Percentiles rank a stretch among this genome's conserved stretches.
Conservation (phyloP, 2,329 filamentous ascomycete species). For the Hortaea sp. region DNA sequence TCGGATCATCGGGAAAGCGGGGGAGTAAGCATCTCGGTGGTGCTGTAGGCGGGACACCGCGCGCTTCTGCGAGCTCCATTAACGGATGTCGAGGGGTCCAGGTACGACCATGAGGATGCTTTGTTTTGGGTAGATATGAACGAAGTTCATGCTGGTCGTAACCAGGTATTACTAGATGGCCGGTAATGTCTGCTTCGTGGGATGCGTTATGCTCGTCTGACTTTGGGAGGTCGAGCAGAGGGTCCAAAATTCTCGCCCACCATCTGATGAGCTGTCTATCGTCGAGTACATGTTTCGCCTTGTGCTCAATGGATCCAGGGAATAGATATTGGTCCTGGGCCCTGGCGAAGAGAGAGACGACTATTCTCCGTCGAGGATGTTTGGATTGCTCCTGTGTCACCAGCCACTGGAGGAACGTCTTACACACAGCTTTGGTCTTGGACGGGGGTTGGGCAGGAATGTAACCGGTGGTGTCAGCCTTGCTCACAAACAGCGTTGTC, state of each 20-base stretch:
- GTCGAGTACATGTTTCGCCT: slow-evolving; percentile 79
- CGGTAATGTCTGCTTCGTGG: slow-evolving; percentile 31
- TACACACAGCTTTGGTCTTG: slow-evolving; percentile 30
- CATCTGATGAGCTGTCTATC: slow-evolving; percentile 84
- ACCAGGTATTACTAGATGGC: slow-evolving; percentile 79
- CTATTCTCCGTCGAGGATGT: slow-evolving; percentile 33
- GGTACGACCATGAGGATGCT: neutral
- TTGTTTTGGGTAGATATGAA: slow-evolving; percentile 59
- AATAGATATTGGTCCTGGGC: slow-evolving; percentile 93
- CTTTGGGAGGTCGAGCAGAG: slow-evolving; percentile 42
- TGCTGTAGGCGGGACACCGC: slow-evolving; percentile 28
- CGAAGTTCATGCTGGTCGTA: slow-evolving; percentile 71
- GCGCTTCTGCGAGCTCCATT: slow-evolving; percentile 57
- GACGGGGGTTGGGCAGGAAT: slow-evolving; percentile 36
- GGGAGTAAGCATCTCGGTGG: slow-evolving; percentile 75
- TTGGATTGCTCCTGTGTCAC: slow-evolving; percentile 51
- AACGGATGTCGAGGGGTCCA: slow-evolving; percentile 59
- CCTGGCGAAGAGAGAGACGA: slow-evolving; percentile 84
- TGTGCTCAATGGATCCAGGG: slow-evolving; percentile 78
- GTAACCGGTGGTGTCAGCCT: slow-evolving; percentile 93
- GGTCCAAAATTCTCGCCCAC: slow-evolving; percentile 87
- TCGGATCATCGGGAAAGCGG: slow-evolving; percentile 89
- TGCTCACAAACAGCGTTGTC: slow-evolving; percentile 88
- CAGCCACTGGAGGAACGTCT: slow-evolving; percentile 69
- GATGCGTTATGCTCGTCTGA: neutral